A percentile compares a stretch with the other conserved stretches of the same genome.
Evolutionary conservation across 257 asterid genomes (phyloP).

Genomic region (Solanum pennellii): DNA sequence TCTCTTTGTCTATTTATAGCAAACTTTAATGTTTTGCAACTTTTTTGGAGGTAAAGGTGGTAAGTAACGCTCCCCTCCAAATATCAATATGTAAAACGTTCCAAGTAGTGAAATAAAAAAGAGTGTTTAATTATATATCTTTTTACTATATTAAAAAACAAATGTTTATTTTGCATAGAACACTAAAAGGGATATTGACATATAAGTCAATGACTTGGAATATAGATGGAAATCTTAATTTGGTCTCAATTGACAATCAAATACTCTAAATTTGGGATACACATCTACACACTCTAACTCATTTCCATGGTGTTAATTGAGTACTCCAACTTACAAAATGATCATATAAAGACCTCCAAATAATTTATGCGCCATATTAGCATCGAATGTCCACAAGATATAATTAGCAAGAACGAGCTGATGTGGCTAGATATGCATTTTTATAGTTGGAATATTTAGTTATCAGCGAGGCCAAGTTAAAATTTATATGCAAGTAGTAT

Average conservation of each 20-base stretch:
- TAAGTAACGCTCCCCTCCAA: background rate
- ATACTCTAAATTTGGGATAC: background rate
- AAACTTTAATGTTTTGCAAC: background rate
- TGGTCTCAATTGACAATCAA: background rate
- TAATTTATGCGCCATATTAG: background rate
- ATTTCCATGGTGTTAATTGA: background rate
- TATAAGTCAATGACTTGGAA: background rate
- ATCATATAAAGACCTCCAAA: background rate
- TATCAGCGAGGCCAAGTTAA: background rate
- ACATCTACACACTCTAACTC: background rate
- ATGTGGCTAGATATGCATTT: background rate
- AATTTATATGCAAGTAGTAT: background rate
- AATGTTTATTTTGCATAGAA: background rate
- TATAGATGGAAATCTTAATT: background rate
- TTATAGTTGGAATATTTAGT: background rate
- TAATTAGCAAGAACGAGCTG: background rate
- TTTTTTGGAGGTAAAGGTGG: background rate
- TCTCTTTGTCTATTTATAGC: background rate
- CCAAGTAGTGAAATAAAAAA: background rate
- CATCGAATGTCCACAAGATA: background rate
- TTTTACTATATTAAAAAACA: background rate
- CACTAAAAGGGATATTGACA: background rate
- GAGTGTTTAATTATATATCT: background rate
- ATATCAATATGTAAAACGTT: background rate
- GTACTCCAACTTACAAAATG: background rate